Percentiles rank a stretch among this genome's conserved stretches.
Evolutionary conservation across 139 green algal species (phyloP).

Genomic region (Bryopsis sp.): DNA sequence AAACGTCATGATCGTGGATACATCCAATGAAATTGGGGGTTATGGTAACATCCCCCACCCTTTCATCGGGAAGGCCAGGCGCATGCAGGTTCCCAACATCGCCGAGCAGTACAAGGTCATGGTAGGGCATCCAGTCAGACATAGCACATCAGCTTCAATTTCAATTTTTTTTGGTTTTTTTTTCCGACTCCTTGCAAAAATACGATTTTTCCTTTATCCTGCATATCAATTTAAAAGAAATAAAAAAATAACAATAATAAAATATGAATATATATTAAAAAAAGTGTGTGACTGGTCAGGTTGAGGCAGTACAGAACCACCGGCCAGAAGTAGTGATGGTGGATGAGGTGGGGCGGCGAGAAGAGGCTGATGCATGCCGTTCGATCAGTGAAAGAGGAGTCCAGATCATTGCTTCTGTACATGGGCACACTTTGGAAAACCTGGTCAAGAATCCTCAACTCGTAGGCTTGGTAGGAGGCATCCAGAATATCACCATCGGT

Average conservation of each 20-base stretch:
- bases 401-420: slow-evolving; percentile 69
- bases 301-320: slow-evolving; percentile 87
- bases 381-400: slow-evolving; percentile 72
- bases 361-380: no score
- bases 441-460: slow-evolving; percentile 65
- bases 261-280: no score
- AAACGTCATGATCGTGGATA: slow-evolving; percentile 80
- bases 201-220: no score
- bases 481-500: slow-evolving; percentile 52
- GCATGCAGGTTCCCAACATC: slow-evolving; percentile 63
- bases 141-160: no score
- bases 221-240: no score
- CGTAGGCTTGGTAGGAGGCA: slow-evolving; percentile 37
- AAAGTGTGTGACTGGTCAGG: no score
- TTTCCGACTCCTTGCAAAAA: no score
- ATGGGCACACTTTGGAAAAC: slow-evolving; percentile 40
- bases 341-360: slow-evolving; percentile 73
- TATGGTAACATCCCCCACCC: slow-evolving; percentile 74
- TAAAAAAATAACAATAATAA: no score
- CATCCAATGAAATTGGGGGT: slow-evolving; percentile 81
- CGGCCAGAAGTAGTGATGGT: slow-evolving; percentile 65
- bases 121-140: no score
- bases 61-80: slow-evolving; percentile 42
- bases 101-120: no score
- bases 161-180: no score